Evolutionary conservation across 78 protist species (phyloP).

Genomic region (Speleostelium caveatum): DNA sequence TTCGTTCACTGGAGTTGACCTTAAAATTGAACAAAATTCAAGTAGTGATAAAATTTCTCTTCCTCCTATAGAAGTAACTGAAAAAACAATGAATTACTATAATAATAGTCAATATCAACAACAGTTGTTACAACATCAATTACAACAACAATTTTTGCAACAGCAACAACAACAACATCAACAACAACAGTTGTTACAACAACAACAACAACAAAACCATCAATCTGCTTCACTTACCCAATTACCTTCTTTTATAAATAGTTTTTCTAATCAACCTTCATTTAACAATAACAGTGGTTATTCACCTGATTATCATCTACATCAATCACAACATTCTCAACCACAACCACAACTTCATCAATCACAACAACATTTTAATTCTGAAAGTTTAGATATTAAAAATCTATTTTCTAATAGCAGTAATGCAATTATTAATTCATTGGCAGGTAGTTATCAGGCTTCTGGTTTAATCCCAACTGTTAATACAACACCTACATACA

Average conservation of each 20-base stretch:
- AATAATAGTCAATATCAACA: not conserved
- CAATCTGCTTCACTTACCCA: not conserved
- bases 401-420: too few species aligned
- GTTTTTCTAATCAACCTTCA: not conserved
- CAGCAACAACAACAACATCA: conserved; percentile 1
- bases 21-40: too few species aligned
- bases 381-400: too few species aligned
- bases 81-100: too few species aligned
- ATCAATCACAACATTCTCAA: too few species aligned
- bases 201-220: conserved; percentile 10
- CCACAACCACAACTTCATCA: too few species aligned
- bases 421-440: not conserved
- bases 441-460: not conserved
- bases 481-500: not conserved
- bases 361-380: too few species aligned
- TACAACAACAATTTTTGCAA: not conserved
- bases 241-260: too few species aligned
- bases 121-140: not conserved
- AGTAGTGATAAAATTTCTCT: too few species aligned
- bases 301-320: too few species aligned
- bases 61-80: too few species aligned
- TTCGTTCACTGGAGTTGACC: too few species aligned
- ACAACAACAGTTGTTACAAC: conserved; percentile 4
- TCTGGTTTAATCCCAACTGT: not conserved
- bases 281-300: not conserved